Evolutionary conservation across 1,284 basidiomycete species (phyloP), one percentile per base, ranked within the genome.

Genomic region (Sanghuangporus sanghuang): DNA sequence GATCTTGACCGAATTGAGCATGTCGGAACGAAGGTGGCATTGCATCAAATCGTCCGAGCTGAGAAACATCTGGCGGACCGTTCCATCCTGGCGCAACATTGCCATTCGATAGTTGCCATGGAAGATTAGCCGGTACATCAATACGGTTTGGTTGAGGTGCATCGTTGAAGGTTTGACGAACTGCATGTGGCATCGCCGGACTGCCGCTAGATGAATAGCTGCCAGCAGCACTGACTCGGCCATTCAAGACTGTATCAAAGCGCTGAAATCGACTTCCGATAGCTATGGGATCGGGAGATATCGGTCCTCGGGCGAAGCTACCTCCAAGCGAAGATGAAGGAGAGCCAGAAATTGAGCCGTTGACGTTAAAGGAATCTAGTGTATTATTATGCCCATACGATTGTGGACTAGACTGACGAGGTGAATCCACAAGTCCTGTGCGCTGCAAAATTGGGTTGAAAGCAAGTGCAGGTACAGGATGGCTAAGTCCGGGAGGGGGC

Each of bases 291-390:
- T 90, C 89, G 0, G 89, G 87, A 39, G 89, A 89, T n/a, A 68
- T 85, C 82, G 59, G 57, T 8, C 56, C 42, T 35, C 58, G 57
- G 35, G 79, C 77, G 69, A 87, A 87, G 66, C 84, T 76, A 32
- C 81, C 83, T 66, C 85, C 82, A 55, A 89, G 81, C 2, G 88
- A 88, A 0, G 89, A 90, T 2, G 86, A 81, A 1, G 88, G 87
- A 14, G 89, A 63, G 11, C 57, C 61, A n/a, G 65, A 90, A 67
- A 86, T 85, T 11, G 85, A 81, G 21, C 79, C 77, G 50, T 77
- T 76, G 50, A 76, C 77, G 50, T 84, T 64, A 71, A 84, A 86
- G 1, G 82, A 78, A 69, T 91, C 88, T 62, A 90, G 70, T 16
- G 85, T 81, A 35, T 82, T 77, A 55, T 79, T 80, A 56, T 84